Base-by-base conservation (phyloP, 371 early-diverging fungal genomes). In the Fennellomyces sp. region DNA sequence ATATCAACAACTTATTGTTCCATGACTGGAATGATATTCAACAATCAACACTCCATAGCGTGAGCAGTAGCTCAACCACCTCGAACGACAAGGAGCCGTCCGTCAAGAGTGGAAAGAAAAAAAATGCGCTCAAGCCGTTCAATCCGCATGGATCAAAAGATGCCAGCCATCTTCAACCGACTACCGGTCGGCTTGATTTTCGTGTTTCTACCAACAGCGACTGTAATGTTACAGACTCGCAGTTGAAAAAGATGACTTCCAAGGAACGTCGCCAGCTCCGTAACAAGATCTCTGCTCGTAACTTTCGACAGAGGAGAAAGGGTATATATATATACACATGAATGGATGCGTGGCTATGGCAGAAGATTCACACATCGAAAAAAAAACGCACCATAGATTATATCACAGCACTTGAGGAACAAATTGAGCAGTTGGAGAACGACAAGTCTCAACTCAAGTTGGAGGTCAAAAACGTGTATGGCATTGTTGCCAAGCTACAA, bases 281-380 rank as follows among this genome's bases (percentile, higher is more conserved):
- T 26, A 95, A 95, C 78, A 94, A 94, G 70, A 88, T 94, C 29
- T 92, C 93, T 15, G 95, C 95, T 19, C 80, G 95, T 55, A 92
- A 92, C 67, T 95, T 95, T 70, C 83, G 95, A 47, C 87, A 89
- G 48, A 83, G 94, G 47, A 78, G 94, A 79, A 95, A 95, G 75
- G 92, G 91, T 90, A 80, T 38, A 6, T 25, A 8, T 29, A 41
- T 28, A 19, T 23, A 28, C 13, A n/a, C 13, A 19, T 10, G n/a
- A 15, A 28, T 29, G n/a, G 8, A 51, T 25, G 3, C n/a, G 10
- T 51, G 45, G 5, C 5, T 45, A 45, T 45, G 5, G 5, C n/a
- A n/a, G n/a, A n/a, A n/a, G n/a, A n/a, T n/a, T n/a, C n/a, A n/a
- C n/a, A n/a, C n/a, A n/a, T n/a, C n/a, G n/a, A n/a, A n/a, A n/a